Percentiles rank a stretch among this genome's conserved stretches.
phyloP scores from a whole-genome alignment of 768 basidiomycete species.

The Trametes sanguinea region DNA sequence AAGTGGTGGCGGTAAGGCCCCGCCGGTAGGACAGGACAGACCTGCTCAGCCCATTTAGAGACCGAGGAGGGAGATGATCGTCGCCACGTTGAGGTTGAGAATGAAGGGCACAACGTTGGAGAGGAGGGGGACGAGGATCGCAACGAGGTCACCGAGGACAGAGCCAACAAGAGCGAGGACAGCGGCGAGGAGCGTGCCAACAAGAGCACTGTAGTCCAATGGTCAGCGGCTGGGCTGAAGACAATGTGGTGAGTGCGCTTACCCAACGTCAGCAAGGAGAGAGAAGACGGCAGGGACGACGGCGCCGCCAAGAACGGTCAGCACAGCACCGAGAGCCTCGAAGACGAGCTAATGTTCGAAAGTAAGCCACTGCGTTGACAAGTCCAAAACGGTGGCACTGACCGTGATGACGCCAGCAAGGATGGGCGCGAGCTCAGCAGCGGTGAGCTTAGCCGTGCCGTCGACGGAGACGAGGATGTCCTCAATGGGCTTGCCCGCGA shows the following conservation, averaged over 20 bases:
- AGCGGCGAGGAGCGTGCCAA: constrained; percentile 27
- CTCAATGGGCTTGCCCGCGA: constrained; percentile 27
- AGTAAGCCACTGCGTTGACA: no score
- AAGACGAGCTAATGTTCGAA: constrained; percentile 27
- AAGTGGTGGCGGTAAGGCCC: neutral
- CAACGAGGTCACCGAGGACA: constrained; percentile 30
- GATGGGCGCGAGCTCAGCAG: constrained; percentile 29
- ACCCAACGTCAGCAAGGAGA: constrained; percentile 30
- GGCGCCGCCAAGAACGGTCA: constrained; percentile 24
- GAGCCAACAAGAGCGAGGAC: constrained; percentile 27
- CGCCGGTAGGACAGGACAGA: constrained; percentile 1
- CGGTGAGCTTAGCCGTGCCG: constrained; percentile 29
- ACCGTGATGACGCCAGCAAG: constrained; percentile 31
- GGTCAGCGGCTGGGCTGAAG: neutral
- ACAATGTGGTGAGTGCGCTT: constrained; percentile 3
- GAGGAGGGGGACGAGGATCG: constrained; percentile 28
- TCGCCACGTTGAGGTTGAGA: constrained; percentile 25
- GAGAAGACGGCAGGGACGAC: constrained; percentile 22
- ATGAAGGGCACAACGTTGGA: constrained; percentile 25
- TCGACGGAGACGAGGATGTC: constrained; percentile 32
- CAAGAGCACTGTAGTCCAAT: constrained; percentile 22
- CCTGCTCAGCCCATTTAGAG: constrained; percentile 20
- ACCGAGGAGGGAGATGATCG: constrained; percentile 30
- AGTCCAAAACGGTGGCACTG: neutral
- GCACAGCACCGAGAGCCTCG: constrained; percentile 28